phyloP scores from a whole-genome alignment of 257 asterid genomes.

The Primulina tabacum region DNA sequence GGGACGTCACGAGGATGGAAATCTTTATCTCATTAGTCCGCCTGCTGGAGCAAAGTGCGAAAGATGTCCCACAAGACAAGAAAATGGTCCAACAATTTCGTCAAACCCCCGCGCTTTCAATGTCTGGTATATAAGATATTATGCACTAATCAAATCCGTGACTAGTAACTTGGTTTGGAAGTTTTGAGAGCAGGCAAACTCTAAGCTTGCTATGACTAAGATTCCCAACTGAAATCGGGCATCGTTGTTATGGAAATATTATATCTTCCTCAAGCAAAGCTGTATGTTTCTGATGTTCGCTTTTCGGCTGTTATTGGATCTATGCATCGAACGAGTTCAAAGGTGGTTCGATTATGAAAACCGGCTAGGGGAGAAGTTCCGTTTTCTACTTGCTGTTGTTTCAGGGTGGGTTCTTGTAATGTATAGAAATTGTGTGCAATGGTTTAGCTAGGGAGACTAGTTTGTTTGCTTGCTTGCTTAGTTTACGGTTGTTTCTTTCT shows the following conservation, averaged over 20 bases:
- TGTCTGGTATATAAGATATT: conserved; percentile 37
- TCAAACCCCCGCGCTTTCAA: conserved; percentile 42
- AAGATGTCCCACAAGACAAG: conserved; percentile 38
- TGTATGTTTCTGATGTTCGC: neutral
- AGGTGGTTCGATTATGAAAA: neutral
- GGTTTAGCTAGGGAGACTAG: neutral
- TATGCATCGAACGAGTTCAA: neutral
- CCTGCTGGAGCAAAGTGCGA: conserved; percentile 66
- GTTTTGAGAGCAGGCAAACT: neutral
- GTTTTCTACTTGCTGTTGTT: neutral
- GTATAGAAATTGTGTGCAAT: neutral
- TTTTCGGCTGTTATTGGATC: neutral
- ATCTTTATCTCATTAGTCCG: conserved; percentile 76
- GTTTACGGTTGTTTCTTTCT: neutral
- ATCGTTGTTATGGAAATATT: neutral
- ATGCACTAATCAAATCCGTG: neutral
- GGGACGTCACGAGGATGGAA: conserved; percentile 91
- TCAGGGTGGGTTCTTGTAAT: neutral
- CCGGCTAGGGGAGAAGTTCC: neutral
- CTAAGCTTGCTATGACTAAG: neutral
- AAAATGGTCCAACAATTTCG: conserved; percentile 47
- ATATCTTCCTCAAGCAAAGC: neutral
- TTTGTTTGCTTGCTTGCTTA: neutral
- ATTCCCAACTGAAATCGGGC: neutral
- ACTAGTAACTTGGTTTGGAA: neutral